Base-by-base conservation (phyloP, 495 filamentous ascomycete genomes). In the Talaromyces adpressus region DNA sequence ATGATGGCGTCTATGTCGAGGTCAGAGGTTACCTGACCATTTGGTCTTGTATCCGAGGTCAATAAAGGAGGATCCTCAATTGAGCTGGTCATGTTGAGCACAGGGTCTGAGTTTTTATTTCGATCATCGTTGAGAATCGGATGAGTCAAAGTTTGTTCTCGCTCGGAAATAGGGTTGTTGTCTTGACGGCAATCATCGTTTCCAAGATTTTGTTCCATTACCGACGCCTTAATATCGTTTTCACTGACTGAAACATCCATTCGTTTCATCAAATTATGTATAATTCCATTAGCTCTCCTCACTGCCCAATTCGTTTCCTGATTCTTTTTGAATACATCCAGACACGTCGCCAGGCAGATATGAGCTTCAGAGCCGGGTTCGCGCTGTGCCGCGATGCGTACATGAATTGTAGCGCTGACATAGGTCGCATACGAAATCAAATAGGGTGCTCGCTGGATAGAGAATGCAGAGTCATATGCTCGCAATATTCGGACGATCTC, bases 381-480 rank as follows among this genome's bases (percentile, higher is more conserved):
- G 16, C 65, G 65, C 49, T 77, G 73, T 3, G 76, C 71, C 1
- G 71, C 73, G 9, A 75, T 69, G 2, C 70, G 65, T 5, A 69
- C 72, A 53, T 75, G 71, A 25, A 75, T 73, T 0, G 71, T 75
- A 23, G 72, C 72, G 47, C 69, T 70, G 58, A 75, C 72, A 45
- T 75, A 75, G 0, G 72, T 75, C 0, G 72, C 70, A 52, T 75
- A 75, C 0, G 72, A 75, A 0, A 75, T 64, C 66, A 75, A 67
- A 60, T 73, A 75, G 1, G 72, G 72, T 9, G 72, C 71, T 4
- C 64, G 68, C 27, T 61, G 64, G 27, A 73, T 65, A 12, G 70
- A 67, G 41, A 71, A 73, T 20, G 69, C 64, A 27, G 65, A 62
- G 5, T 69, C 66, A 41, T 73, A 73, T 49, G 72, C 71, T 18